Conservation (phyloP, 2,329 filamentous ascomycete species). For the Alternaria alternata region DNA sequence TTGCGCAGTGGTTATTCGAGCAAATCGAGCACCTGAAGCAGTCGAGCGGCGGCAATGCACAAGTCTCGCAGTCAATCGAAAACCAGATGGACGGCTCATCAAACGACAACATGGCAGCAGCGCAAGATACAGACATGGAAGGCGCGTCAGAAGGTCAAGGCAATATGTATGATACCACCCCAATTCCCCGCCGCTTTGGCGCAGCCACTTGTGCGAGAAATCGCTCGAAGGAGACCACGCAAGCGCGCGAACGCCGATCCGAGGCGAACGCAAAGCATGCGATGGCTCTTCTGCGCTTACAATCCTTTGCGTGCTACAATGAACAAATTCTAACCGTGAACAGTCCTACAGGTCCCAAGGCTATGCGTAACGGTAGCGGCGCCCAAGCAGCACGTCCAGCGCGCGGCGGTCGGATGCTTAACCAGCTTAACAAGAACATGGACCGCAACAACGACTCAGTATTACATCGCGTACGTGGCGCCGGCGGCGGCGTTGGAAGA, state of each 20-base stretch:
- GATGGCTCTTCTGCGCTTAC: background rate
- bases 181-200: background rate
- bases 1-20: constrained; percentile 92
- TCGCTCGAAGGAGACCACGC: background rate
- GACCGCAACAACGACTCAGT: constrained; percentile 78
- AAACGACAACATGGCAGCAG: constrained; percentile 45
- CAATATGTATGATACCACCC: constrained; percentile 51
- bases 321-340: constrained; percentile 29
- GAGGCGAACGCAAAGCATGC: background rate
- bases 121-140: constrained; percentile 75
- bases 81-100: constrained; percentile 35
- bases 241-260: background rate
- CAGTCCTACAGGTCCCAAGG: constrained; percentile 92
- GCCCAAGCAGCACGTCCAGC: constrained; percentile 40
- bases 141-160: constrained; percentile 59
- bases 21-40: constrained; percentile 77
- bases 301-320: background rate
- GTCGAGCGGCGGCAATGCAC: constrained; percentile 58
- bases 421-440: constrained; percentile 83
- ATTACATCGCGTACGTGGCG: constrained; percentile 78
- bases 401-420: constrained; percentile 78
- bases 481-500: constrained; percentile 76
- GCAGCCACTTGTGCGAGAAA: background rate
- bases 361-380: constrained; percentile 79
- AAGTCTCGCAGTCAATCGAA: constrained; percentile 26